Conservation (phyloP, 495 filamentous ascomycete species). For the Daldinia caldariorum region DNA sequence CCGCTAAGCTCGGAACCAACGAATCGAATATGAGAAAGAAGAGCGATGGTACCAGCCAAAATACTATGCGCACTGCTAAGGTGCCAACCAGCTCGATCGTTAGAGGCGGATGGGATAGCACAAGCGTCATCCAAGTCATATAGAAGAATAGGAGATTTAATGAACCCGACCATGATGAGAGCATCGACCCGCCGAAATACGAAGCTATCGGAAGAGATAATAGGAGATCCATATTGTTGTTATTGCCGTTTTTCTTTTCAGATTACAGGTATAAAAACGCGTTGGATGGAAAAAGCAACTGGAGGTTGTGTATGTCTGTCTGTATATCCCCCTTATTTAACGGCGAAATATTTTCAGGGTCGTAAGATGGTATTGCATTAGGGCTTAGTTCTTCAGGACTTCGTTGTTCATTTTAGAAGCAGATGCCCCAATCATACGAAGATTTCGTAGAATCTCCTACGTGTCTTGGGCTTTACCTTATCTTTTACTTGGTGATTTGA, state of each 20-base stretch:
- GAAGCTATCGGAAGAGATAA: slow-evolving; percentile 77
- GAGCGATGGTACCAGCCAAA: slow-evolving; percentile 77
- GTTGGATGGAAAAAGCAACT: not conserved
- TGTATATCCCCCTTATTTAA: not conserved
- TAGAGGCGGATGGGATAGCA: slow-evolving; percentile 77
- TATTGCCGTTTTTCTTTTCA: slow-evolving; percentile 1
- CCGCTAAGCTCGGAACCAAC: slow-evolving; percentile 70
- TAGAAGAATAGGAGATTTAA: slow-evolving; percentile 92
- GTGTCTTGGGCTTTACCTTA: slow-evolving; percentile 34
- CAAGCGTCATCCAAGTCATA: slow-evolving; percentile 86
- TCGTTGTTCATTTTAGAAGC: slow-evolving; percentile 9
- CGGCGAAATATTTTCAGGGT: not conserved
- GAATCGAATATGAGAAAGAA: slow-evolving; percentile 80
- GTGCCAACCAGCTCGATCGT: slow-evolving; percentile 80
- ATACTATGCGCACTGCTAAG: slow-evolving; percentile 70
- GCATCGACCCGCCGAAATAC: slow-evolving; percentile 64
- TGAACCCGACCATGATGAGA: slow-evolving; percentile 76
- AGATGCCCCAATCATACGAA: not conserved
- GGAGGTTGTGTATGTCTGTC: not conserved
- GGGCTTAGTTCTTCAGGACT: slow-evolving; percentile 1
- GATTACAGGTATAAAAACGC: not conserved
- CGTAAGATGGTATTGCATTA: not conserved
- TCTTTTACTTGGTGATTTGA: slow-evolving; percentile 25
- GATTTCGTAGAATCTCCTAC: not conserved
- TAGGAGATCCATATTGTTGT: slow-evolving; percentile 65